Conservation (phyloP, 352 stramenopile genomes). For the Globisporangium recalcitrans region DNA sequence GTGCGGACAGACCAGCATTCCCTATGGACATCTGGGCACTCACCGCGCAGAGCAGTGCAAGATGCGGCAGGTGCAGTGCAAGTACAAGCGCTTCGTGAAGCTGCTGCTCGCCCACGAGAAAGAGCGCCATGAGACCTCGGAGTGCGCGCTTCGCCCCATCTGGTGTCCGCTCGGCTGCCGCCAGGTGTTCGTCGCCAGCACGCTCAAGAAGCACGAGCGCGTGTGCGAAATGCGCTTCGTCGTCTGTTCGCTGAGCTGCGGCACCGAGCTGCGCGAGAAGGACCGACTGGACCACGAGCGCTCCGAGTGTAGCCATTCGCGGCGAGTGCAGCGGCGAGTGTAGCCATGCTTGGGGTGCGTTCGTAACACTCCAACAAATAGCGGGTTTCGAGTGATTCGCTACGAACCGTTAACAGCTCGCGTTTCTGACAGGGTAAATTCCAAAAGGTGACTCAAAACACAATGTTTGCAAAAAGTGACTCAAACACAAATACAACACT, state of each 20-base stretch:
- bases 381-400: no score
- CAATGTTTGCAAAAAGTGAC: no score
- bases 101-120: slow-evolving; percentile 50
- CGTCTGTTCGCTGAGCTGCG: slow-evolving; percentile 44
- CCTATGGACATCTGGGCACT: slow-evolving; percentile 21
- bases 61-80: slow-evolving; percentile 58
- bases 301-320: slow-evolving; percentile 4
- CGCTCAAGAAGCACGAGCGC: slow-evolving; percentile 47
- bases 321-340: not conserved
- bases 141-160: slow-evolving; percentile 54
- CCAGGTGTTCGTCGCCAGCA: slow-evolving; percentile 40
- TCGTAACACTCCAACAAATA: not conserved
- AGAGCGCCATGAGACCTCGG: slow-evolving; percentile 47
- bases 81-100: slow-evolving; percentile 44
- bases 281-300: slow-evolving; percentile 51
- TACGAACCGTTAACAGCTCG: no score
- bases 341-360: not conserved
- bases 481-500: no score
- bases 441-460: not conserved
- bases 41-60: slow-evolving; percentile 47
- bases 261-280: slow-evolving; percentile 51
- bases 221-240: slow-evolving; percentile 61
- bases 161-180: slow-evolving; percentile 67
- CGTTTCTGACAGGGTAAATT: no score
- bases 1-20: slow-evolving; percentile 43